These are phyloP conservation scores for Magnolia sinica DNA, from an alignment of 164 flowering plant genomes.

Conservation along the genomic window DNA sequence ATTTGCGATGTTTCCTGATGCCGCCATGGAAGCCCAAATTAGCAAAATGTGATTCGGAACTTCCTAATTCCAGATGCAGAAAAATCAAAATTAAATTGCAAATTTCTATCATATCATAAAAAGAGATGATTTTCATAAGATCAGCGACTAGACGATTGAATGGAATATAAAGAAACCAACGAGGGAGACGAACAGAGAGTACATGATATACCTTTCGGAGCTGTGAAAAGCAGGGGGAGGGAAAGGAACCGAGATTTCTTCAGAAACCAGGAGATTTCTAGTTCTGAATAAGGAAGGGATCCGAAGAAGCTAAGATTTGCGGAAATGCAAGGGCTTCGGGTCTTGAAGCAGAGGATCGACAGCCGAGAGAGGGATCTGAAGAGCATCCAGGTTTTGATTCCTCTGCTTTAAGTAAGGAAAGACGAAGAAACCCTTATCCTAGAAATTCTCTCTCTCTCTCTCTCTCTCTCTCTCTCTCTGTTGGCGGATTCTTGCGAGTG, in stretches of 20 bases:
- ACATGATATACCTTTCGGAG: neutral
- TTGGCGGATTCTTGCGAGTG: too few relatives aligned
- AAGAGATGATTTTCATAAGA: neutral
- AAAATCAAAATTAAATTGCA: neutral
- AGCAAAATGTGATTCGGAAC: neutral
- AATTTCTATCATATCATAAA: neutral
- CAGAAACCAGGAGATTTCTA: neutral
- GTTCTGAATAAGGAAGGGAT: neutral
- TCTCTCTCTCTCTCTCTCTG: too few relatives aligned
- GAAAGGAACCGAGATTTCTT: neutral
- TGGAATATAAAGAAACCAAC: neutral
- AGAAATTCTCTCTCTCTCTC: too few relatives aligned
- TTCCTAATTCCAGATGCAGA: neutral
- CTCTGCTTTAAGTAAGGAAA: neutral
- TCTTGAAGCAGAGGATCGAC: neutral
- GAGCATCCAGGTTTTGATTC: neutral
- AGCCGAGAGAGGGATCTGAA: conserved; percentile 1
- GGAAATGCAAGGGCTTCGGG: neutral
- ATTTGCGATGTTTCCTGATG: neutral
- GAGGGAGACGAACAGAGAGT: neutral
- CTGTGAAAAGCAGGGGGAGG: neutral
- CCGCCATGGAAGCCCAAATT: neutral
- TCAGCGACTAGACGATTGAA: neutral
- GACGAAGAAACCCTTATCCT: neutral
- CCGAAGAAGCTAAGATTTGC: neutral